Evolutionary conservation across 805 yeast genomes (phyloP), one percentile per base, ranked within the genome.

Genomic region (Kazachstania martiniae): DNA sequence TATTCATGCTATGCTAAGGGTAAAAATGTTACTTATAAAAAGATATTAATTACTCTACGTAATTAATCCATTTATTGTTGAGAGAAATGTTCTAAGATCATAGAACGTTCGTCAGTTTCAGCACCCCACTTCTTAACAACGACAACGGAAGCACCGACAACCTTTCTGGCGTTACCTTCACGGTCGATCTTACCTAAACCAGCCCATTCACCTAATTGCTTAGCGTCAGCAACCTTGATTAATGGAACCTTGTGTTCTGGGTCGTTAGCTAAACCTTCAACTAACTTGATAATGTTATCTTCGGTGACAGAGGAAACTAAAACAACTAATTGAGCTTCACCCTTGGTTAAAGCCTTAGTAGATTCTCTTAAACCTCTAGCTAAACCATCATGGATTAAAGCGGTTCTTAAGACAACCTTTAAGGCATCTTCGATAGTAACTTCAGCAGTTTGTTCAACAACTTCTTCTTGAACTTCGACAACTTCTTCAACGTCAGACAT

Each of bases 321-420:
- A 63, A 91, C 95, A 73, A 87, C 81, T 66, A 91, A 75, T 72
- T 89, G 94, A 56, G 96, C 99, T 72, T 87, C 93, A 68, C 95
- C 85, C 69, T 85, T 76, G 62, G 95, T 76, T 56, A 91, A 77
- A 68, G 96, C 97, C 83, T 91, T 91, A 63, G 96, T 84, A 53
- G 97, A 93, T 77, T 91, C 98, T 79, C 97, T 91, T 68, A 91
- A 80, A 79, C 99, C 99, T 77, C 99, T 89, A 67, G 97, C 97
- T 70, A 91, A 84, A 72, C 99, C 98, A 67, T 89, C 96, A 76
- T 86, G 94, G 62, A 89, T 83, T 66, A 91, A 78, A 56, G 99
- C 78, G 67, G 91, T 86, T 80, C 94, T 87, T 65, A 91, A 80
- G 64, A 91, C 97, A 63, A 84, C 91, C 75, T 86, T 85, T 67